Percentiles rank a stretch among this genome's conserved stretches.
Evolutionary conservation across 176 grass and related monocot genomes (phyloP).

Genomic region (Sorghum bicolor): DNA sequence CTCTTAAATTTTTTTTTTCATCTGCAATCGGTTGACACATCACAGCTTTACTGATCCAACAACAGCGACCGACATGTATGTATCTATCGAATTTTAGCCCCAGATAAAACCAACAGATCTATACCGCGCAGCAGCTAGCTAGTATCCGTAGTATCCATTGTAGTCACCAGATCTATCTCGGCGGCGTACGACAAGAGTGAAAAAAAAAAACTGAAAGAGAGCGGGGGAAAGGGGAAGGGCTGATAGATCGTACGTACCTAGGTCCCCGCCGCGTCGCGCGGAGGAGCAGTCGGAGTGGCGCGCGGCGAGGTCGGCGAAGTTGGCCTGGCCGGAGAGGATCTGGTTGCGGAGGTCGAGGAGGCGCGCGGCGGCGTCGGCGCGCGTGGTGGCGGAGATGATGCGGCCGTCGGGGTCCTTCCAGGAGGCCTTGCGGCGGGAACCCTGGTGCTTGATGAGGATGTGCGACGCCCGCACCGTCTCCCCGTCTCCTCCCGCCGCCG

Average conservation of each 20-base stretch:
- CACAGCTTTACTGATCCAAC: neutral
- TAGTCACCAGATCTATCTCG: neutral
- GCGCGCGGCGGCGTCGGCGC: slow-evolving; percentile 41
- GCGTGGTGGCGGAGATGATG: slow-evolving; percentile 50
- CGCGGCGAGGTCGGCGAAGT: slow-evolving; percentile 60
- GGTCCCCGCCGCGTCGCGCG: slow-evolving; percentile 66
- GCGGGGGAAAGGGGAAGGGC: too few species aligned
- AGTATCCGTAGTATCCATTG: too few species aligned
- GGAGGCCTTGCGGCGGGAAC: slow-evolving; percentile 71
- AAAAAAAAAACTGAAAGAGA: neutral
- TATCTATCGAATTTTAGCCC: neutral
- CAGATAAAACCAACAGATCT: neutral
- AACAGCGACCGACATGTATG: neutral
- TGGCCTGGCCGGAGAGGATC: slow-evolving; percentile 46
- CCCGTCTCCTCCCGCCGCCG: neutral
- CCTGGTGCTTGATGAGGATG: slow-evolving; percentile 86
- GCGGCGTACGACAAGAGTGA: too few species aligned
- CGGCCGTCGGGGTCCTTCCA: slow-evolving; percentile 77
- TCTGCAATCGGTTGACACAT: neutral
- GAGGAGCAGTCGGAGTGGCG: slow-evolving; percentile 73
- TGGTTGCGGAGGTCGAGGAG: slow-evolving; percentile 45
- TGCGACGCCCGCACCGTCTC: slow-evolving; percentile 68
- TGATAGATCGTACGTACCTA: slow-evolving; percentile 31
- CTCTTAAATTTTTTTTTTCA: neutral
- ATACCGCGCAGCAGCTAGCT: neutral